phyloP scores from a whole-genome alignment of 2,329 filamentous ascomycete species.

The Fusarium chlamydosporum region DNA sequence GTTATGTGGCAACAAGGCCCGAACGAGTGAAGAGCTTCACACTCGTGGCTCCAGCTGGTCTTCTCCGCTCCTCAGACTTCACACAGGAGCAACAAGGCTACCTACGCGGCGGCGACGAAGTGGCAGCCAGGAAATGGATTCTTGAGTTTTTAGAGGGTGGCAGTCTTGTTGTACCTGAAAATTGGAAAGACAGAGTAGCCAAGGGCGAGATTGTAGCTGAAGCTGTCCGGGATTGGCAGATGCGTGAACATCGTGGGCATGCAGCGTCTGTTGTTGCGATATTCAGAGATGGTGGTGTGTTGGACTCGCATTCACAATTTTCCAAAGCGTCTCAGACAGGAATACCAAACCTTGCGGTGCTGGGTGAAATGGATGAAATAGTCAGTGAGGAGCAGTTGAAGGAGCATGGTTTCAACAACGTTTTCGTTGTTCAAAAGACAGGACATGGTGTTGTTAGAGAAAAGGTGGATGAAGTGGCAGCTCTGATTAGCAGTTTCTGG shows the following conservation, averaged over 20 bases:
- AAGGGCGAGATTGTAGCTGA: constrained; percentile 62
- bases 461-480: constrained; percentile 41
- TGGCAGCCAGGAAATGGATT: constrained; percentile 54
- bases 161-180: constrained; percentile 56
- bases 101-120: constrained; percentile 51
- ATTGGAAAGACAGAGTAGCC: constrained; percentile 61
- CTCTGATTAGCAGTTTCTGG: constrained; percentile 41
- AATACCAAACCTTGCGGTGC: constrained; percentile 32
- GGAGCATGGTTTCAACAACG: constrained; percentile 37
- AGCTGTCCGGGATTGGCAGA: constrained; percentile 64
- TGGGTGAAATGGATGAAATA: constrained; percentile 49
- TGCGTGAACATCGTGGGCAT: constrained; percentile 62
- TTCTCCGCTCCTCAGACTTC: constrained; percentile 54
- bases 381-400: constrained; percentile 34
- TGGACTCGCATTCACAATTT: constrained; percentile 53
- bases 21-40: constrained; percentile 53
- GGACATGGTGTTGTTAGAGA: constrained; percentile 50
- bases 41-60: constrained; percentile 64
- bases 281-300: constrained; percentile 61
- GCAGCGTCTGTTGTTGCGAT: constrained; percentile 61
- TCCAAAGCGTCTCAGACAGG: constrained; percentile 27
- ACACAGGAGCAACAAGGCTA: constrained; percentile 44
- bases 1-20: constrained; percentile 55
- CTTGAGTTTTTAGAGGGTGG: constrained; percentile 61
- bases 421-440: constrained; percentile 42